Base-by-base conservation (phyloP, 1,284 basidiomycete genomes). In the Ustilago cynodontis region DNA sequence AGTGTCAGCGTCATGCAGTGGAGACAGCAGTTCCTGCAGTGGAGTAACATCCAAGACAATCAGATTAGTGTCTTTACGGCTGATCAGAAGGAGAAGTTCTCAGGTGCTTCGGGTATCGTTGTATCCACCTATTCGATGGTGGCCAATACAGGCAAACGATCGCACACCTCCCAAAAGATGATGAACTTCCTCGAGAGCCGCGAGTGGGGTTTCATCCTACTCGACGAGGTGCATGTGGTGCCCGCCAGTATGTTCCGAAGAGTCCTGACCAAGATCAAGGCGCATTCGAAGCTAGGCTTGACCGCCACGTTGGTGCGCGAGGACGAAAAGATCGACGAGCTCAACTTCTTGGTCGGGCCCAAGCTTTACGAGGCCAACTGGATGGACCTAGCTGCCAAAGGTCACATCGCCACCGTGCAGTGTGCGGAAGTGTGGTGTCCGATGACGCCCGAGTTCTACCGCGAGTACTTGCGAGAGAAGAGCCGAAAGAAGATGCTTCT, bases 391-490 rank as follows among this genome's bases (percentile, higher is more conserved):
- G 97, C 97, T 33, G 94, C 94, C 67, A 98, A 99, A 87, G 97
- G 97, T 0, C 97, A 99, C 86, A 99, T 99, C 84, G 97, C 97
- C 5, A 99, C 97, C 79, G 97, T 99, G 22, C 97, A 98, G 89
- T 85, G 80, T 86, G 97, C 97, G 16, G 97, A 99, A 87, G 97
- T 99, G 7, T 99, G 97, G 97, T 99, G 97, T 85, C 94, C 95
- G 10, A 99, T 99, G 97, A 98, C 97, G 33, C 96, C 97, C n/a
- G 95, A 99, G 86, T 99, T 99, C 86, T 99, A 99, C 87, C 92
- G 94, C 81, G 96, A 99, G 87, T 99, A 99, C 86, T 89, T 99
- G 71, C 90, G 94, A 72, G 94, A 95, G 86, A 92, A 93, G 86
- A 93, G 93, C 41, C 90, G 97, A 65, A 97, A 97, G 86, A 91